Conservation (phyloP, 2,329 filamentous ascomycete species). For the Apiospora phragmitis region DNA sequence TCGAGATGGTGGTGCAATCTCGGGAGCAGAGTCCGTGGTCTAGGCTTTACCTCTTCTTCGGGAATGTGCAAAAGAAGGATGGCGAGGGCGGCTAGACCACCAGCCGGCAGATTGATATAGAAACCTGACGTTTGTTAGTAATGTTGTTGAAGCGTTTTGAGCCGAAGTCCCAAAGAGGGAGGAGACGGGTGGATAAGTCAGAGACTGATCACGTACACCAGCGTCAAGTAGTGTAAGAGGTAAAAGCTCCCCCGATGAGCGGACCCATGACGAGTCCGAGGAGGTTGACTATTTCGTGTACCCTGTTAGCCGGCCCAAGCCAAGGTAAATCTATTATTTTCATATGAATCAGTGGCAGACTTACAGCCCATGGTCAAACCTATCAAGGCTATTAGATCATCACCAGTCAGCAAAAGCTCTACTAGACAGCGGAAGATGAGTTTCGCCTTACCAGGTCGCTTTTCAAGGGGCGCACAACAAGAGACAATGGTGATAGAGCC, state of each 20-base stretch:
- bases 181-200: no score
- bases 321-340: slow-evolving; percentile 19
- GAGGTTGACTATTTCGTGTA: slow-evolving; percentile 34
- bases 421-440: not conserved
- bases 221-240: slow-evolving; percentile 28
- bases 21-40: not conserved
- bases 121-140: slow-evolving; percentile 30
- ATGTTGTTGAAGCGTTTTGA: no score
- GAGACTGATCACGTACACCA: slow-evolving; percentile 31
- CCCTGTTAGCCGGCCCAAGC: not conserved
- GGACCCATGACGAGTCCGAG: slow-evolving; percentile 37
- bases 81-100: slow-evolving; percentile 27
- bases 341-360: slow-evolving; percentile 26
- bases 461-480: slow-evolving; percentile 20
- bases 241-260: slow-evolving; percentile 32
- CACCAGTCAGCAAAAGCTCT: not conserved
- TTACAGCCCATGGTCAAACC: slow-evolving; percentile 24
- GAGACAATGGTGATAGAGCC: slow-evolving; percentile 21
- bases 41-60: slow-evolving; percentile 17
- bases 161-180: no score
- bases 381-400: slow-evolving; percentile 15
- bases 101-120: slow-evolving; percentile 33
- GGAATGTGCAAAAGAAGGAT: slow-evolving; percentile 17
- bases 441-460: slow-evolving; percentile 20
- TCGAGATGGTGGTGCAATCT: slow-evolving; percentile 27